Percentiles rank a stretch among this genome's conserved stretches.
Conservation (phyloP, 441 rosid genomes). For the Erodium moschatum region DNA sequence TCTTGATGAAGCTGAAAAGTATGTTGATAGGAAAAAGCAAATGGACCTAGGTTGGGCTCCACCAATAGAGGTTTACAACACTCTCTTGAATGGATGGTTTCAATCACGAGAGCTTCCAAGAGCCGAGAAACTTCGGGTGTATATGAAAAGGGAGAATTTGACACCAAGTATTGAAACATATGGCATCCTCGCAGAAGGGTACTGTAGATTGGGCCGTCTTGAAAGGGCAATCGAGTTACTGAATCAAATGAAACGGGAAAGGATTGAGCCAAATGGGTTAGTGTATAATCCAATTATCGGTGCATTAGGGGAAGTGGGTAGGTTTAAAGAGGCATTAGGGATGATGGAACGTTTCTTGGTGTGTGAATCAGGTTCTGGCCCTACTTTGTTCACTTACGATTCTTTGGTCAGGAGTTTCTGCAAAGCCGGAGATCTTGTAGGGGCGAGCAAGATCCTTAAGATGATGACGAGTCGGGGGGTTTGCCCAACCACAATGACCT, state of each 20-base stretch:
- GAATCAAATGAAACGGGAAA: slow-evolving; percentile 55
- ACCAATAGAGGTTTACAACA: slow-evolving; percentile 50
- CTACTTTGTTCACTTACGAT: slow-evolving; percentile 62
- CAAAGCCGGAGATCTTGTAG: slow-evolving; percentile 58
- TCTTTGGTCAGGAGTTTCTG: slow-evolving; percentile 78
- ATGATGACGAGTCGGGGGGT: slow-evolving; percentile 60
- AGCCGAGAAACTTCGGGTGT: slow-evolving; percentile 62
- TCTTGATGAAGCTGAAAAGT: slow-evolving; percentile 47
- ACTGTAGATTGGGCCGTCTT: slow-evolving; percentile 52
- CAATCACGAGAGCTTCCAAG: slow-evolving; percentile 51
- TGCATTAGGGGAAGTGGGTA: slow-evolving; percentile 64
- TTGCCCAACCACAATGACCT: slow-evolving; percentile 59
- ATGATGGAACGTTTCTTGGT: slow-evolving; percentile 59
- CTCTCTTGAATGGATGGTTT: slow-evolving; percentile 74
- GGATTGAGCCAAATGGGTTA: slow-evolving; percentile 47
- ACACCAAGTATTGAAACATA: slow-evolving; percentile 58
- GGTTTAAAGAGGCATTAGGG: slow-evolving; percentile 55
- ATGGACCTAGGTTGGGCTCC: slow-evolving; percentile 40
- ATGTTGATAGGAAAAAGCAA: slow-evolving; percentile 31
- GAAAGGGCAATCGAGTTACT: slow-evolving; percentile 59
- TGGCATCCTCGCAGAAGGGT: slow-evolving; percentile 76
- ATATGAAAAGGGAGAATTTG: slow-evolving; percentile 48
- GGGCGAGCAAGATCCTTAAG: slow-evolving; percentile 63
- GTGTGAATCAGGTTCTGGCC: slow-evolving; percentile 45
- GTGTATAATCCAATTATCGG: slow-evolving; percentile 66